Conservation (phyloP, 208 protist species). For the Leishmania turanica region DNA sequence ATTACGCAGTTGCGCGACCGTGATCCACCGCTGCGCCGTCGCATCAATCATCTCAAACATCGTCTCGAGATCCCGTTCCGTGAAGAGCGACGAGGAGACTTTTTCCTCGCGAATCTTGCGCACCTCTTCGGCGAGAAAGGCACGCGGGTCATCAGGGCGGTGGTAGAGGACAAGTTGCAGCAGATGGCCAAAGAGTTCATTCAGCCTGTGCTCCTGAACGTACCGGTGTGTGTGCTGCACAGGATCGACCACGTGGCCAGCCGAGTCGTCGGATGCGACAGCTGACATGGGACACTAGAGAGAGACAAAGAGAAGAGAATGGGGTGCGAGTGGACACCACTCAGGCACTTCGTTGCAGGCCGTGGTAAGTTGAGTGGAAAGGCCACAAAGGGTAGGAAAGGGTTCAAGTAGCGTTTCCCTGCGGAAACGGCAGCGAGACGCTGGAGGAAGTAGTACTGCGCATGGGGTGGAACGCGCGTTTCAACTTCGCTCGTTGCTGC, state of each 20-base stretch:
- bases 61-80: constrained; percentile 87
- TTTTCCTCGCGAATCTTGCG: constrained; percentile 65
- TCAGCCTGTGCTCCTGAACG: constrained; percentile 77
- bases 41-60: constrained; percentile 94
- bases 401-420: neutral
- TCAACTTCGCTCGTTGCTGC: neutral
- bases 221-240: constrained; percentile 57
- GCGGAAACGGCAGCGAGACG: neutral
- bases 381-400: neutral
- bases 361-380: neutral
- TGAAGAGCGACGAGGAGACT: constrained; percentile 75
- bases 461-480: neutral
- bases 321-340: neutral
- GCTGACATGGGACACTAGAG: constrained; percentile 17
- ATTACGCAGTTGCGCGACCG: constrained; percentile 85
- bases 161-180: constrained; percentile 88
- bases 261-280: constrained; percentile 3
- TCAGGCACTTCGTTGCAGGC: neutral
- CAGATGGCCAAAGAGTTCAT: constrained; percentile 88
- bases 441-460: neutral
- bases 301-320: neutral
- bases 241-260: constrained; percentile 31
- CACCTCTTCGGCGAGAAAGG: constrained; percentile 81
- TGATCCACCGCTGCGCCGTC: constrained; percentile 85
- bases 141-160: constrained; percentile 77